Percentiles rank a stretch among this genome's conserved stretches.
Evolutionary conservation across 2,329 filamentous ascomycete species (phyloP).

Genomic region (Colletotrichum sidae): DNA sequence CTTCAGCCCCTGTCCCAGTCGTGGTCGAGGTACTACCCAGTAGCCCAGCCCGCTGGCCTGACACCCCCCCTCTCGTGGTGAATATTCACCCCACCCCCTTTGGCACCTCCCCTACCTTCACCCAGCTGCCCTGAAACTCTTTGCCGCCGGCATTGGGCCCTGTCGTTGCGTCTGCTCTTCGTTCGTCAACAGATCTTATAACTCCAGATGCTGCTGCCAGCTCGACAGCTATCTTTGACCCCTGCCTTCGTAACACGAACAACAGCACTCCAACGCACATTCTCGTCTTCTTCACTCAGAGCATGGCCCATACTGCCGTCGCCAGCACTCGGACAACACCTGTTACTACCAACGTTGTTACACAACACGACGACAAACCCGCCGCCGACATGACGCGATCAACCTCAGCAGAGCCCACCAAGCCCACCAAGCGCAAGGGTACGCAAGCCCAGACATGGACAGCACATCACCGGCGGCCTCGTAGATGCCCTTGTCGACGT

Average conservation of each 20-base stretch:
- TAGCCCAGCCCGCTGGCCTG: neutral
- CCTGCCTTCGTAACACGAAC: constrained; percentile 32
- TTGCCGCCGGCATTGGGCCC: constrained; percentile 36
- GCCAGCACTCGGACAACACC: constrained; percentile 33
- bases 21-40: neutral
- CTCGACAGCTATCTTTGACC: constrained; percentile 26
- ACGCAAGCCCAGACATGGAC: constrained; percentile 37
- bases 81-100: neutral
- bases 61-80: neutral
- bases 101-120: constrained; percentile 11
- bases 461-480: neutral
- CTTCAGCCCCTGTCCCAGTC: no score
- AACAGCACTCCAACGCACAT: constrained; percentile 19
- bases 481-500: neutral
- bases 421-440: constrained; percentile 60
- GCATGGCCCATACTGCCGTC: constrained; percentile 35
- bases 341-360: constrained; percentile 28
- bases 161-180: constrained; percentile 32
- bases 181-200: constrained; percentile 36
- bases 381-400: constrained; percentile 51
- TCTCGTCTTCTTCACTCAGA: constrained; percentile 24
- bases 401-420: constrained; percentile 56
- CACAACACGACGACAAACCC: constrained; percentile 32
- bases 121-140: constrained; percentile 37
- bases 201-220: constrained; percentile 35